Evolutionary conservation across 1,284 basidiomycete species (phyloP), one percentile per base, ranked within the genome.

Genomic region (Mycosarcoma mackinlayi): DNA sequence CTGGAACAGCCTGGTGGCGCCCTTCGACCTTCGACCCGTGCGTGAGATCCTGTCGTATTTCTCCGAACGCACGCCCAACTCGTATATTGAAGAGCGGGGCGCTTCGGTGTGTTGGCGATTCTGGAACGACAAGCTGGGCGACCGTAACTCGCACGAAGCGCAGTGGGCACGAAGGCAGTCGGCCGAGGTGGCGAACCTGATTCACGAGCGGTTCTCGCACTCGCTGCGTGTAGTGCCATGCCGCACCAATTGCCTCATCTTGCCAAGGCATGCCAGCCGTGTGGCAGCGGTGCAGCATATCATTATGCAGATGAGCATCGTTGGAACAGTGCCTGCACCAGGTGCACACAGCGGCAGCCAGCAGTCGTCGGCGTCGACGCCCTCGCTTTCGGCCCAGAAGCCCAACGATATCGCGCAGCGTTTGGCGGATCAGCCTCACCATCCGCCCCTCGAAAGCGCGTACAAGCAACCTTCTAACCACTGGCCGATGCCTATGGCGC

Each of bases 111-210:
- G 92, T 5, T 93, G 91, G 91, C 87, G 91, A 1, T 94, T 90
- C 86, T 91, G 89, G 88, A 88, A 87, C 39, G 64, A 70, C 34
- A 52, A 3, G 88, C 86, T 4, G 13, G 80, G 84, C 23, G 79
- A 83, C 30, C 67, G 76, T 23, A 85, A 87, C 44, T 84, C 85
- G 33, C 83, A 87, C 1, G 89, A 89, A 73, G 86, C 88, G 9
- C 88, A 88, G 65, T 93, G 92, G 92, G 91, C 91, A 0, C 87
- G 89, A 25, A 85, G 92, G 23, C 92, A 93, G 81, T 91, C 92
- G 2, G 91, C 91, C 0, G 92, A 93, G 81, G 92, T 92, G 23
- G 92, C 93, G 83, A 93, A 93, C 82, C 90, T 93, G 79, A 91
- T 94, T 68, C 93, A 69, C 51, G 77, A 82, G 48, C 59, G 80